Percentiles rank a stretch among this genome's conserved stretches.
Evolutionary conservation across 176 grass and related monocot species (phyloP).

Genomic region (Stipa capillata): DNA sequence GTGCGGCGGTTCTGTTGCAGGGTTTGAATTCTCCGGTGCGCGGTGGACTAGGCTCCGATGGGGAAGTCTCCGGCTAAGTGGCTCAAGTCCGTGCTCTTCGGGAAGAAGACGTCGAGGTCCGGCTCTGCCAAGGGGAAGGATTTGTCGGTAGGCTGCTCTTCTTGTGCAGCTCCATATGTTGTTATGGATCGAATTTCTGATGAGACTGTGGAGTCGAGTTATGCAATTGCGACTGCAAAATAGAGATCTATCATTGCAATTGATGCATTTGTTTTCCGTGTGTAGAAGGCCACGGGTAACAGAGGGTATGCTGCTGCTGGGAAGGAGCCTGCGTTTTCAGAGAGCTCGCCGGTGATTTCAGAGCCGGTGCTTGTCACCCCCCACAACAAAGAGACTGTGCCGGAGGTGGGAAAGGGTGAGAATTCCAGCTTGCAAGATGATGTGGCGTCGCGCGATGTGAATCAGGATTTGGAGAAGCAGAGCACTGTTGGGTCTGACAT

Average conservation of each 20-base stretch:
- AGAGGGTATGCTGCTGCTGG: constrained; percentile 34
- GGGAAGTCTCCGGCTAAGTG: constrained; percentile 77
- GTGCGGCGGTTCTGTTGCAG: background rate
- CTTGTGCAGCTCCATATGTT: too few relatives aligned
- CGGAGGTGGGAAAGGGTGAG: constrained; percentile 27
- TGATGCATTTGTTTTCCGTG: background rate
- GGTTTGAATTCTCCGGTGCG: background rate
- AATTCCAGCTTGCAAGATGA: constrained; percentile 43
- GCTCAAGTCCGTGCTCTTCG: constrained; percentile 69
- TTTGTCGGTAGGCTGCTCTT: constrained; percentile 53
- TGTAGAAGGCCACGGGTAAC: constrained; percentile 44
- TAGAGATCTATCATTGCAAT: background rate
- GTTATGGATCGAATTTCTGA: too few relatives aligned
- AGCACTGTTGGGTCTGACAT: background rate
- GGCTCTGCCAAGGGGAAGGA: constrained; percentile 45
- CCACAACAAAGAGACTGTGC: constrained; percentile 22
- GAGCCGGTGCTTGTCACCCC: constrained; percentile 66
- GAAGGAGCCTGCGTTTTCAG: constrained; percentile 13
- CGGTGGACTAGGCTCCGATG: constrained; percentile 38
- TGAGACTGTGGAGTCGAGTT: background rate
- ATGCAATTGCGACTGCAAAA: background rate
- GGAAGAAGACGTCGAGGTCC: constrained; percentile 68
- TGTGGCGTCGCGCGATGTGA: constrained; percentile 10
- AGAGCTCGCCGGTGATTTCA: constrained; percentile 75
- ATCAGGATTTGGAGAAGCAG: constrained; percentile 34